Percentiles rank a stretch among this genome's conserved stretches.
Conservation (phyloP, 164 flowering plant species). For the Pachysandra terminalis region DNA sequence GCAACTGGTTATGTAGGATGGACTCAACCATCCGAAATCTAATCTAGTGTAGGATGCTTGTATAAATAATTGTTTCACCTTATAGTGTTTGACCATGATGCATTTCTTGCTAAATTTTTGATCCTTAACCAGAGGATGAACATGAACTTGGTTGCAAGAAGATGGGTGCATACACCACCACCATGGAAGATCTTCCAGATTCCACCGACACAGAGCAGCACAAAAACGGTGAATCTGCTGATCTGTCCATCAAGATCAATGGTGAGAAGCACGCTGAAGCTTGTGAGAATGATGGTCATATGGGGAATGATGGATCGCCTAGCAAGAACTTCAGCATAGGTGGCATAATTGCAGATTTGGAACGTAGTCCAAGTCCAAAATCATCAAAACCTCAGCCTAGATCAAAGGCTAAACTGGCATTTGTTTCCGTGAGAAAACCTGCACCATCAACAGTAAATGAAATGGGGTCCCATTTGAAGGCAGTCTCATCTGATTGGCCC, state of each 20-base stretch:
- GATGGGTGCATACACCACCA: slow-evolving; percentile 3
- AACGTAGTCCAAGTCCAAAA: slow-evolving; percentile 12
- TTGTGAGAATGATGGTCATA: not conserved
- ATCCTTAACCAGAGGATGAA: slow-evolving; percentile 22
- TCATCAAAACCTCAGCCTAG: slow-evolving; percentile 16
- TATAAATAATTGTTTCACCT: not conserved
- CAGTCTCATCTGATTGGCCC: not conserved
- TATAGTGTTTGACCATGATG: not conserved
- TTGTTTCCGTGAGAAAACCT: slow-evolving; percentile 40
- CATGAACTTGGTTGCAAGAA: slow-evolving; percentile 15
- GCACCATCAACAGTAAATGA: slow-evolving; percentile 17
- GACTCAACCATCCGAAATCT: too few relatives aligned
- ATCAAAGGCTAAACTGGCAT: slow-evolving; percentile 41
- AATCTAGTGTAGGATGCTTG: not conserved
- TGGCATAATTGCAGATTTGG: slow-evolving; percentile 8
- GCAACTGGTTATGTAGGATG: too few relatives aligned
- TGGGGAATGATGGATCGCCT: slow-evolving; percentile 6
- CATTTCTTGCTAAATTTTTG: not conserved
- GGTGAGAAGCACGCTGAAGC: slow-evolving; percentile 12
- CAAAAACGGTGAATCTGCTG: slow-evolving; percentile 3
- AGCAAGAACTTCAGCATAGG: not conserved
- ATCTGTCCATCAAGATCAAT: slow-evolving; percentile 7
- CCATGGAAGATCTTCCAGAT: slow-evolving; percentile 6
- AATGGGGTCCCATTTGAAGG: slow-evolving; percentile 1
- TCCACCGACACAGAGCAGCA: not conserved